phyloP scores from a whole-genome alignment of 768 basidiomycete genomes.

The Naganishia vishniacii region DNA sequence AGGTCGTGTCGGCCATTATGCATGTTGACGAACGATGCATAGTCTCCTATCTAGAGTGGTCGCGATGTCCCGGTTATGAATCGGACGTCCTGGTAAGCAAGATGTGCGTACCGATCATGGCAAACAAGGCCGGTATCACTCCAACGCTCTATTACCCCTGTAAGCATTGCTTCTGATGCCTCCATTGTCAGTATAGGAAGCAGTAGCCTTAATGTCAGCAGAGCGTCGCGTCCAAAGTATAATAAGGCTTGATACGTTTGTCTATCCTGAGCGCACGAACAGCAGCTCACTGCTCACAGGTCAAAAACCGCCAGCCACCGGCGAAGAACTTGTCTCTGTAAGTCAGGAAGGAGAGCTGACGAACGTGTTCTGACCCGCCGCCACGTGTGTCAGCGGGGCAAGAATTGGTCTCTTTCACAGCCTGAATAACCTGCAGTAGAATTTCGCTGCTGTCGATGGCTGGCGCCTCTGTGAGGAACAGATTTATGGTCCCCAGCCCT shows the following conservation, averaged over 20 bases:
- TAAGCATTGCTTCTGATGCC: conserved; percentile 52
- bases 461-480: conserved; percentile 47
- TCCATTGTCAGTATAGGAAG: conserved; percentile 51
- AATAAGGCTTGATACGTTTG: no score
- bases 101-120: conserved; percentile 51
- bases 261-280: no score
- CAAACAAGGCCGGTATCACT: conserved; percentile 52
- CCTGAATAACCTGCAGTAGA: conserved; percentile 42
- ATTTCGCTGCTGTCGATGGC: conserved; percentile 36
- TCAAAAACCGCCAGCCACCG: conserved; percentile 54
- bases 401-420: conserved; percentile 37
- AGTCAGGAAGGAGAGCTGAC: conserved; percentile 51
- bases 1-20: conserved; percentile 49
- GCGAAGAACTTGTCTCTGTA: conserved; percentile 52
- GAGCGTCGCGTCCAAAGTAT: conserved; percentile 49
- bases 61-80: background rate
- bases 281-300: no score
- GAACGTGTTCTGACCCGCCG: background rate
- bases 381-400: conserved; percentile 30
- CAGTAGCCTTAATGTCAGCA: conserved; percentile 52
- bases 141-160: conserved; percentile 52
- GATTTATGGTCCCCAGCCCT: conserved; percentile 20
- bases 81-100: background rate
- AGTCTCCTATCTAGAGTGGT: conserved; percentile 44
- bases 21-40: conserved; percentile 52